A percentile compares a stretch with the other conserved stretches of the same genome.
Conservation (phyloP, 2,329 filamentous ascomycete species). For the Lizonia empirigonia region DNA sequence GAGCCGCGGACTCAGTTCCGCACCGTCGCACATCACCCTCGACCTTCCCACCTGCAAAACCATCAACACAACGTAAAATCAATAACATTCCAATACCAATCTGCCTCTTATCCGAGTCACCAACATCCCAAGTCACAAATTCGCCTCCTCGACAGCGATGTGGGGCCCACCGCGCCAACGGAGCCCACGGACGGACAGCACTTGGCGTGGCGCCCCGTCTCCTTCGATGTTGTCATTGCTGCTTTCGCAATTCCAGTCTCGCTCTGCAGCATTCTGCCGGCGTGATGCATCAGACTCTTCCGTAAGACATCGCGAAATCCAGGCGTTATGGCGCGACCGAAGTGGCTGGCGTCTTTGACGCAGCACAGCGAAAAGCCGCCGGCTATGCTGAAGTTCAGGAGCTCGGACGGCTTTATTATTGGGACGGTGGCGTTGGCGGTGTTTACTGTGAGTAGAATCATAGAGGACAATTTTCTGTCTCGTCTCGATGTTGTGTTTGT, state of each 20-base stretch:
- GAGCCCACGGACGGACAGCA: constrained; percentile 9
- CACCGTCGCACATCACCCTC: neutral
- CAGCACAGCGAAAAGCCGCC: constrained; percentile 40
- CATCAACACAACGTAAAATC: neutral
- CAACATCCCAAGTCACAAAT: neutral
- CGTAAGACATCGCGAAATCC: neutral
- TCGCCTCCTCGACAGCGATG: neutral
- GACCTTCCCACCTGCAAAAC: neutral
- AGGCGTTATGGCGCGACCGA: constrained; percentile 23
- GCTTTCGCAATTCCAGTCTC: neutral
- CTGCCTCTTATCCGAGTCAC: neutral
- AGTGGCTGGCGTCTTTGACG: constrained; percentile 38
- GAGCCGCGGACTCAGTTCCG: neutral
- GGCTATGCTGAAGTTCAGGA: constrained; percentile 39
- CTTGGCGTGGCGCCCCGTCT: constrained; percentile 10
- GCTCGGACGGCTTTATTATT: constrained; percentile 44
- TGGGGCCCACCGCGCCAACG: constrained; percentile 1
- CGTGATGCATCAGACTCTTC: neutral
- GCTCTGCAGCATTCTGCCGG: neutral
- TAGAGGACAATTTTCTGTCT: too few species aligned
- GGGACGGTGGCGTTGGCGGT: constrained; percentile 44
- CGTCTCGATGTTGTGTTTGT: too few species aligned
- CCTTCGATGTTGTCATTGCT: constrained; percentile 3
- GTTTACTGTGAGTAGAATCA: constrained; percentile 41
- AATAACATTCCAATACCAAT: neutral